phyloP scores from a whole-genome alignment of 345 rosid species.

The Microcos paniculata region DNA sequence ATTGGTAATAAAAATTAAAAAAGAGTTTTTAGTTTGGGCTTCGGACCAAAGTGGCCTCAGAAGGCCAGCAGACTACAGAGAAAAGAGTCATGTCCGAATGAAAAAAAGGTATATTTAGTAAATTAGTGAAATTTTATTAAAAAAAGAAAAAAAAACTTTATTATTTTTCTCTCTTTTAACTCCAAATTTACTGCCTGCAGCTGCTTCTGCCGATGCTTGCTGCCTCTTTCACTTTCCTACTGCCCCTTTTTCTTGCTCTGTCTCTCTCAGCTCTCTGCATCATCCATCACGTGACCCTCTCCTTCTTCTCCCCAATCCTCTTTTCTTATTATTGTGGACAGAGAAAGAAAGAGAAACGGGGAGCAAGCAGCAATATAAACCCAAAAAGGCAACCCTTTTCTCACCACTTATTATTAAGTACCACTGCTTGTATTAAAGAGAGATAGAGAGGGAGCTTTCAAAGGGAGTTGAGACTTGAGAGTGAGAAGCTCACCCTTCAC shows the following conservation, averaged over 20 bases:
- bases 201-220: background rate
- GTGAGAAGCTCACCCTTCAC: background rate
- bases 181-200: background rate
- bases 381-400: constrained; percentile 12
- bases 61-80: no score
- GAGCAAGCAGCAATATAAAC: background rate
- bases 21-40: background rate
- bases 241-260: background rate
- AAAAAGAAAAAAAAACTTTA: no score
- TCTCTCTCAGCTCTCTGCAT: constrained; percentile 3
- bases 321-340: background rate
- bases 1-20: no score
- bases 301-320: background rate
- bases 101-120: background rate
- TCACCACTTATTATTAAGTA: background rate
- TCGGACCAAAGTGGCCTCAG: background rate
- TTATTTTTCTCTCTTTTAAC: background rate
- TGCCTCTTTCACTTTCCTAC: background rate
- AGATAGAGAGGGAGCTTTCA: constrained; percentile 24
- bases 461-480: background rate
- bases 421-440: background rate
- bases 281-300: constrained; percentile 9
- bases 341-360: background rate
- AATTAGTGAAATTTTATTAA: no score
- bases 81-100: background rate